Percentiles rank a stretch among this genome's conserved stretches.
Conservation (phyloP, 129 eudicot species). For the Chrysanthemum makinoi region DNA sequence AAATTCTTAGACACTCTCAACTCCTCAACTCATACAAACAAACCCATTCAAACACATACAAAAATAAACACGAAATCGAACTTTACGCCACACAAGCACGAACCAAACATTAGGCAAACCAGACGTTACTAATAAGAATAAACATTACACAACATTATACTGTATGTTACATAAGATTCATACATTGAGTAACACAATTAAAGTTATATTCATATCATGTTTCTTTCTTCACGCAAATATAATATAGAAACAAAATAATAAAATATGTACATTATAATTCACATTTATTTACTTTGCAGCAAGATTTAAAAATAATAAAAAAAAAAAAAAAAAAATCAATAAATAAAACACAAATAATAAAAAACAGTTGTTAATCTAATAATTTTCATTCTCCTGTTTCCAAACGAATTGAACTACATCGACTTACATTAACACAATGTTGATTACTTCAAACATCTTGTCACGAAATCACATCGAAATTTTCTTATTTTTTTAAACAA, state of each 20-base stretch:
- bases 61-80: neutral
- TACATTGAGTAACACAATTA: neutral
- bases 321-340: no score
- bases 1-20: no score
- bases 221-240: neutral
- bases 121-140: neutral
- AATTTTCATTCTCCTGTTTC: slow-evolving; percentile 5
- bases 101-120: slow-evolving; percentile 29
- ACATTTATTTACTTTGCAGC: neutral
- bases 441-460: slow-evolving; percentile 14
- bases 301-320: slow-evolving; percentile 17
- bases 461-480: neutral
- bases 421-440: slow-evolving; percentile 8
- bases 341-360: neutral
- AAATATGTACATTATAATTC: neutral
- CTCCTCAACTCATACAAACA: neutral
- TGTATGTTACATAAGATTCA: neutral
- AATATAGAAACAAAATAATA: neutral
- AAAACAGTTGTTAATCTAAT: neutral
- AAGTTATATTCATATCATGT: neutral
- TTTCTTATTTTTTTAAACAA: neutral
- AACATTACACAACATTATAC: neutral
- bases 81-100: slow-evolving; percentile 12
- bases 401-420: slow-evolving; percentile 22
- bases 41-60: no score